phyloP scores from a whole-genome alignment of 1,284 basidiomycete species.

The Irpex rosettiformis region DNA sequence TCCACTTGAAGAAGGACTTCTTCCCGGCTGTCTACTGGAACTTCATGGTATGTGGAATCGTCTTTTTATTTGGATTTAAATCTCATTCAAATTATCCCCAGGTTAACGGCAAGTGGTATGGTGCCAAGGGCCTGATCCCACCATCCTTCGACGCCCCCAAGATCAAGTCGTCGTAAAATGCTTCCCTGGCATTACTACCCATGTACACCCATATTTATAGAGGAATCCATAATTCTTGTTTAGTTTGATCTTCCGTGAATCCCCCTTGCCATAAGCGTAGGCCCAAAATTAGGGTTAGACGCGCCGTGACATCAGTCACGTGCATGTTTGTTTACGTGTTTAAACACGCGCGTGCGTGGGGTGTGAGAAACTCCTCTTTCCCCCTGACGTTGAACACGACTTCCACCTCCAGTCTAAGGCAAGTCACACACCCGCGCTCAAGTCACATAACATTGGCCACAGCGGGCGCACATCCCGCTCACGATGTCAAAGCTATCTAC shows the following conservation, averaged over 20 bases:
- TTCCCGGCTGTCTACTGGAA: constrained; percentile 92
- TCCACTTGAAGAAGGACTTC: constrained; percentile 89
- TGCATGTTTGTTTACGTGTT: constrained; percentile 16
- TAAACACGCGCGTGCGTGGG: constrained; percentile 8
- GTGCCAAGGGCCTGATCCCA: constrained; percentile 46
- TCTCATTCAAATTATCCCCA: constrained; percentile 24
- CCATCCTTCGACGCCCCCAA: constrained; percentile 35
- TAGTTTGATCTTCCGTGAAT: too few relatives aligned
- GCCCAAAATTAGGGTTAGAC: constrained; percentile 5
- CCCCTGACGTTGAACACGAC: constrained; percentile 16
- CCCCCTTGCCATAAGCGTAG: not conserved
- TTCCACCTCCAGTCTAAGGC: constrained; percentile 12
- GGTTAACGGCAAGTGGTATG: constrained; percentile 71
- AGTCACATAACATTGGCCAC: constrained; percentile 22
- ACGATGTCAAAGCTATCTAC: constrained; percentile 66
- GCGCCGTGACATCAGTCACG: constrained; percentile 9
- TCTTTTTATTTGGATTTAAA: not conserved
- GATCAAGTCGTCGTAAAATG: not conserved
- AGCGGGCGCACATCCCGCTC: constrained; percentile 16
- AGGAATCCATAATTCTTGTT: not conserved
- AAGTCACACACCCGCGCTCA: constrained; percentile 1
- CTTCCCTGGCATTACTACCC: too few relatives aligned
- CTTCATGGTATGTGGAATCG: constrained; percentile 55
- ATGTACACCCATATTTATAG: not conserved
- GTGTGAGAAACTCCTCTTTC: constrained; percentile 14